Evolutionary conservation across 441 rosid species (phyloP).

Genomic region (Erysimum cheiri): DNA sequence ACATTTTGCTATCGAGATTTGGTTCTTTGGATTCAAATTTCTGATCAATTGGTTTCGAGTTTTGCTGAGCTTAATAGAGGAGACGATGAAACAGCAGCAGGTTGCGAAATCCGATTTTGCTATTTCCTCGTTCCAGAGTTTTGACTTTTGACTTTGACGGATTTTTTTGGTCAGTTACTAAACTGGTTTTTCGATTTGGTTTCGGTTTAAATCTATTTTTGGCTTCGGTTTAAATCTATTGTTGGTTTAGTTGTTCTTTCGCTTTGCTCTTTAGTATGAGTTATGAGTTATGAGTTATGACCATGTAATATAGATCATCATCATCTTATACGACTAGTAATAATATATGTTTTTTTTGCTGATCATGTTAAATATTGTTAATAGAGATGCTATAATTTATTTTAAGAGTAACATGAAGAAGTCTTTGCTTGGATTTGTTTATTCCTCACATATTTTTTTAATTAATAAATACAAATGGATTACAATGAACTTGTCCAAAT

Average conservation of each 20-base stretch:
- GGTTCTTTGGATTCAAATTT: constrained; percentile 17
- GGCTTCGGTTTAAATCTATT: neutral
- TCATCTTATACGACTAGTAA: too few species aligned
- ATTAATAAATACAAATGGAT: constrained; percentile 26
- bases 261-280: too few species aligned
- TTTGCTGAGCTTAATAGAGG: neutral
- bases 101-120: constrained; percentile 34
- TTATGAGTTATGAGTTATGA: too few species aligned
- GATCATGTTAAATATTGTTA: neutral
- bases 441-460: neutral
- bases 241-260: too few species aligned
- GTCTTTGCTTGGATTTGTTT: constrained; percentile 27
- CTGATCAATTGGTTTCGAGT: neutral
- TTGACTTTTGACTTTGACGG: neutral
- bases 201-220: neutral
- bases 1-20: constrained; percentile 43
- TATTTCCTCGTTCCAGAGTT: neutral
- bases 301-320: too few species aligned
- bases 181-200: neutral
- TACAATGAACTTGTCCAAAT: constrained; percentile 25
- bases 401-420: neutral
- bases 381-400: too few species aligned
- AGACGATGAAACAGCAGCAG: neutral
- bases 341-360: neutral
- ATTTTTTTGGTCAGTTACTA: neutral